Evolutionary conservation across 208 protist species (phyloP), one percentile per base, ranked within the genome.

Genomic region (Angomonas ambiguus): DNA sequence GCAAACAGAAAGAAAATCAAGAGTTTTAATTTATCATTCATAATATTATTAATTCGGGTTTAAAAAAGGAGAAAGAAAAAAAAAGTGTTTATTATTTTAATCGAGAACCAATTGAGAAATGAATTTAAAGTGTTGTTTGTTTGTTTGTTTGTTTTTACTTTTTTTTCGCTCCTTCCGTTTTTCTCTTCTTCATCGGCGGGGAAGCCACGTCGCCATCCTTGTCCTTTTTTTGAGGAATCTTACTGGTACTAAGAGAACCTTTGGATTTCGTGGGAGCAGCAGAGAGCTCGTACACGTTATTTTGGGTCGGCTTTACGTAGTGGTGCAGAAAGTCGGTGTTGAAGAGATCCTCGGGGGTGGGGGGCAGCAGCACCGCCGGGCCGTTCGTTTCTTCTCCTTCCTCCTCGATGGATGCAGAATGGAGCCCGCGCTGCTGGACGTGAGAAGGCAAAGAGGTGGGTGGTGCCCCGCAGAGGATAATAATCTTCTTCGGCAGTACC

Each of bases 381-480:
- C n/a, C n/a, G n/a, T 27, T 18, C 8, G 5, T 56, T 22, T 11
- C 16, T n/a, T 45, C 11, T n/a, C 11, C 16, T n/a, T 56, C 49
- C n/a, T 56, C 24, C 13, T 56, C 49, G 49, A 30, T 56, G 49
- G 13, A 18, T n/a, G n/a, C n/a, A n/a, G n/a, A n/a, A n/a, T n/a
- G n/a, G n/a, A n/a, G n/a, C n/a, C n/a, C n/a, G n/a, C n/a, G 49
- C 27, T 56, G 49, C 10, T 27, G 49, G 49, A 27, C 49, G 24
- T 18, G n/a, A 5, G 49, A 11, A 5, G 49, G n/a, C n/a, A 30
- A 24, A 20, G 49, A 11, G 18, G 59, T 30, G 28, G 84, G 73
- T 34, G 88, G 88, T 18, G 83, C 69, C 2, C 89, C 89, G 69
- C 85, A 92, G 45, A 95, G 79, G 32, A 95, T 80, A 6, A 74